Evolutionary conservation across 2,329 filamentous ascomycete species (phyloP), one percentile per base, ranked within the genome.

Genomic region (Sclerotinia trifoliorum): DNA sequence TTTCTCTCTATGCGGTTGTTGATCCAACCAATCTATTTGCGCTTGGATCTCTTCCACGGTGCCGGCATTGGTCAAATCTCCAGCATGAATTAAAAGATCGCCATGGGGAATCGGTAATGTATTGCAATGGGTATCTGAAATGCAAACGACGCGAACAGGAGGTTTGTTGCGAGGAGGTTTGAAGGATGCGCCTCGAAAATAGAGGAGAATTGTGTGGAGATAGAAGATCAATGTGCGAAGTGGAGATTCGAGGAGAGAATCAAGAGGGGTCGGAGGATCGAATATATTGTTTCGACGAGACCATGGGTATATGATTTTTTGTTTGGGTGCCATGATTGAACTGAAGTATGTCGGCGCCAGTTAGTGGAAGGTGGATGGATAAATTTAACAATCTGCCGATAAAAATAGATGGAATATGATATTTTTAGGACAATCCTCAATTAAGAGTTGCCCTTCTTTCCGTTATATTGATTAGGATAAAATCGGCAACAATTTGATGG

Each of bases 31-130:
- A 81, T 96, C 86, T 55, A 97, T 83, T 74, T 95, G 90, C n/a
- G 81, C 82, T 80, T 97, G 93, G 67, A 98, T 88, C 70, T 93
- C 90, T 17, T 82, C 81, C 0, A 87, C 84, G 11, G 87, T 90
- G 51, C 94, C 94, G 29, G 82, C 81, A 73, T 92, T 88, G 66
- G 89, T 90, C 75, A 97, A 83, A 80, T 98, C 94, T 49, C 94
- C 94, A 2, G 93, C 91, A 77, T 97, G 94, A 74, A 98, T 90
- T 61, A 98, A 85, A 29, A 97, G 83, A 78, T 97, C 93, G 67
- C 93, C 94, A 13, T 84, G 79, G 0, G 93, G 93, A 0, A 96
- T 83, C n/a, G 82, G 74, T 10, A 86, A 80, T 13, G 83, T 83
- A 54, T 85, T 83, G 69, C 86, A 87, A 80, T 97, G 94, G 0